Base-by-base conservation (phyloP, 2,329 filamentous ascomycete genomes). In the Daldinia sp. region DNA sequence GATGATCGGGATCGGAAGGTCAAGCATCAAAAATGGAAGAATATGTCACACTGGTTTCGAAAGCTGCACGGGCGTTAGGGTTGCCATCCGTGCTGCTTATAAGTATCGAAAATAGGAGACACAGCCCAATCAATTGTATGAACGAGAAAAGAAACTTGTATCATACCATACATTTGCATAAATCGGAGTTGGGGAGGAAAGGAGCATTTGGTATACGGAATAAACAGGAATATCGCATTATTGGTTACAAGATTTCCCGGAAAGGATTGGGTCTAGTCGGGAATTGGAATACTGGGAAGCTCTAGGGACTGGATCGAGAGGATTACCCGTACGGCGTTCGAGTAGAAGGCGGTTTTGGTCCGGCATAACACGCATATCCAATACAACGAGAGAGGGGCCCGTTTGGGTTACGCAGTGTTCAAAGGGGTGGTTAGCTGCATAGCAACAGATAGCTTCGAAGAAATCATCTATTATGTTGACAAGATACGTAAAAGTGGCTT, bases 41-140 rank as follows among this genome's bases (percentile, higher is more conserved):
- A 58, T 55, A 66, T 77, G 61, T 50, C 71, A 41, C 69, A 71
- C 19, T 77, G 75, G 75, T 67, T 77, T 53, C 73, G 71, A 19
- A 73, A 69, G 53, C 56, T 76, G 9, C 72, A 71, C 23, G 72
- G 68, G 65, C 75, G 72, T 61, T 76, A 76, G 71, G 43, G 61
- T 52, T 66, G 69, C 60, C 61, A 15, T 34, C 53, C 50, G 17
- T 52, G 43, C 51, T 49, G 37, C 15, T 58, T 35, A 19, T 15
- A 8, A 55, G 32, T 27, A 17, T 15, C 10, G 32, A 25, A 45
- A 17, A 17, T 30, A 32, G 15, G 37, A 35, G 34, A 39, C 29
- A 17, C n/a, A 23, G n/a, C 13, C n/a, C 15, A 4, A 27, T 47
- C 10, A 25, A 1, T 10, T 30, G 17, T 37, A 29, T 15, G 27